A percentile compares a stretch with the other conserved stretches of the same genome.
Evolutionary conservation across 2,329 filamentous ascomycete genomes (phyloP).

Genomic region (Clonostachys sp.): DNA sequence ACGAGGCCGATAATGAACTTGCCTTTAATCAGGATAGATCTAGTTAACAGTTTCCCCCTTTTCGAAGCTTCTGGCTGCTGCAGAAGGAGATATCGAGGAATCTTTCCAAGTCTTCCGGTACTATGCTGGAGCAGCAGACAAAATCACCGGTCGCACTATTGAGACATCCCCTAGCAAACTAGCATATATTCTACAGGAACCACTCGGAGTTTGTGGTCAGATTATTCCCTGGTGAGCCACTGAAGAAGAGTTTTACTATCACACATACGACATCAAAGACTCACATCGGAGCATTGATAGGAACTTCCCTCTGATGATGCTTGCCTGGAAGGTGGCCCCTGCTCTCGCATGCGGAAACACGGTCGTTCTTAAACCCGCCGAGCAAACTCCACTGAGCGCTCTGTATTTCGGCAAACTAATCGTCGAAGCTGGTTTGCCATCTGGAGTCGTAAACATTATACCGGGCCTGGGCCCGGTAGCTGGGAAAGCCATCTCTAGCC

Average conservation of each 20-base stretch:
- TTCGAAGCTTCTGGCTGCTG: slow-evolving; percentile 53
- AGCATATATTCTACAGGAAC: slow-evolving; percentile 64
- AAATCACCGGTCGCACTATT: slow-evolving; percentile 66
- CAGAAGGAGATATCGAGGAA: slow-evolving; percentile 51
- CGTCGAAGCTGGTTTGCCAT: too few relatives aligned
- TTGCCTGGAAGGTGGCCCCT: slow-evolving; percentile 71
- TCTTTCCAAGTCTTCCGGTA: slow-evolving; percentile 44
- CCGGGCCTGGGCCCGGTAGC: too few relatives aligned
- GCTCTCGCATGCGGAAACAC: too few relatives aligned
- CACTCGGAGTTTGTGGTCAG: slow-evolving; percentile 61
- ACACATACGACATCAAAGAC: too few relatives aligned
- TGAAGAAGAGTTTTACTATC: too few relatives aligned
- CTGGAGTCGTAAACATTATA: too few relatives aligned
- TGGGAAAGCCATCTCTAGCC: too few relatives aligned
- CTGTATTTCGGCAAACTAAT: slow-evolving; percentile 14
- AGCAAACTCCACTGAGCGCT: slow-evolving; percentile 55
- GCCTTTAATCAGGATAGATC: too few relatives aligned
- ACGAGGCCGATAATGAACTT: slow-evolving; percentile 24
- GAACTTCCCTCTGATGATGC: slow-evolving; percentile 69
- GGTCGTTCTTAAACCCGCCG: slow-evolving; percentile 55
- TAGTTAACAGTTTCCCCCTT: neutral
- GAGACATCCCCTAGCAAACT: slow-evolving; percentile 58
- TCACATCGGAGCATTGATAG: too few relatives aligned
- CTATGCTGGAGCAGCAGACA: slow-evolving; percentile 68
- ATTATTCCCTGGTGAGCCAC: slow-evolving; percentile 56